Conservation (phyloP, 257 asterid species). For the Lantana camara region DNA sequence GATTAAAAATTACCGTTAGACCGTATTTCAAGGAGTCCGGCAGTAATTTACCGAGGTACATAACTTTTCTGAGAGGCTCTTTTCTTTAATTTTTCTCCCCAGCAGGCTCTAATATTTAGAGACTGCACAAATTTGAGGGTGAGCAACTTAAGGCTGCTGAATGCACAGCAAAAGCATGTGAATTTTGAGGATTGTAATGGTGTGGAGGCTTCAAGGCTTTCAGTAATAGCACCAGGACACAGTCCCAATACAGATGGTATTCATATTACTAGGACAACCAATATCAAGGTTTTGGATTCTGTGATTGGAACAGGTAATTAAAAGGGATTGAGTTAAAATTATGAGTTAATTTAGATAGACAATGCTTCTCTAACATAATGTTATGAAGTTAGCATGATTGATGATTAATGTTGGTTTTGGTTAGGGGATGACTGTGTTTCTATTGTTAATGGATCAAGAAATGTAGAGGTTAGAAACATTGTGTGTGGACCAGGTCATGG, state of each 20-base stretch:
- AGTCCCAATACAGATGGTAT: conserved; percentile 79
- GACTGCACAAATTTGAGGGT: conserved; percentile 65
- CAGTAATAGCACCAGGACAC: conserved; percentile 45
- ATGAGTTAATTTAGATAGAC: not conserved
- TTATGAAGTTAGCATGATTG: not conserved
- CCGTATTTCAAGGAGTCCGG: too few species aligned
- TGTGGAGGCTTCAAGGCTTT: conserved; percentile 47
- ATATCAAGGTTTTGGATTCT: conserved; percentile 41
- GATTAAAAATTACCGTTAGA: too few species aligned
- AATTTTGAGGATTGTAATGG: conserved; percentile 44
- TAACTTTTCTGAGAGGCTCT: not conserved
- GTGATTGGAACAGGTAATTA: conserved; percentile 48
- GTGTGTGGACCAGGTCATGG: conserved; percentile 97
- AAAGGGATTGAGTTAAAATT: conserved; percentile 21
- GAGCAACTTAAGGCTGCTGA: conserved; percentile 42
- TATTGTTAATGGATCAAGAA: conserved; percentile 72
- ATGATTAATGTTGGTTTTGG: conserved; percentile 9
- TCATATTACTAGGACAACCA: conserved; percentile 52
- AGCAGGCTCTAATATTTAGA: conserved; percentile 71
- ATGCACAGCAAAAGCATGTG: conserved; percentile 83
- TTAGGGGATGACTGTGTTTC: conserved; percentile 94
- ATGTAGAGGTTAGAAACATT: conserved; percentile 52
- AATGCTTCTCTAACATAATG: not conserved
- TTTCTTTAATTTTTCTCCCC: not conserved
- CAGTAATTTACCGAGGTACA: not conserved